Evolutionary conservation across 306 rosid genomes (phyloP), one percentile per base, ranked within the genome.

Genomic region (Cicer judaicum): DNA sequence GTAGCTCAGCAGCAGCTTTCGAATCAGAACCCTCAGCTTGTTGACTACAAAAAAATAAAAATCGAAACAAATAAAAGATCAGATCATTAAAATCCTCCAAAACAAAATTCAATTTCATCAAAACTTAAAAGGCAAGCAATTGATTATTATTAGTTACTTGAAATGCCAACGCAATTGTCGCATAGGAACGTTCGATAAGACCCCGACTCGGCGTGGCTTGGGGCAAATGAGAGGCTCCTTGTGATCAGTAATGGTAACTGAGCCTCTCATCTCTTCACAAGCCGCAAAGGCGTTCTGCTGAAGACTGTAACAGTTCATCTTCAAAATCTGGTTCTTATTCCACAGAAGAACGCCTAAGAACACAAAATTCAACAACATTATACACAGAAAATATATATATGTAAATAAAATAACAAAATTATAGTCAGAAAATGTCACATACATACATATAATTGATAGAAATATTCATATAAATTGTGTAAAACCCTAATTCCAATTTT

Each of bases 1-100:
- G 85, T 11, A 92, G 90, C 81, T 90, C 96, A 62, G 92, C 91
- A 87, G 86, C 96, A 72, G 91, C 96, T 72, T 87, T 92, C 1
- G 96, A 90, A 50, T 91, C 93, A 72, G 85, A 71, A n/a, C 85
- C 64, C 62, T 84, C 92, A 13, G 59, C 55, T 59, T 73, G 83
- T 76, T 83, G 89, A 46, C 92, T 85, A 19, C 56, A 36, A 52
- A 21, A 68, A 80, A 75, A 71, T 24, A 78, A 72, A 43, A 43
- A 48, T 18, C 5, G 40, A 75, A 68, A 79, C 55, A 62, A 14
- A 61, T 0, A 40, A 68, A 18, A 76, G 7, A 65, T 83, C 68
- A 72, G 81, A 65, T 12, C 42, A 10, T 8, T 64, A 59, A 64
- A 68, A 7, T 7, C 57, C 54, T 42, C 9, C 3, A 56, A 67